phyloP scores from a whole-genome alignment of 2,329 filamentous ascomycete species.

The Elsinoe australis region DNA sequence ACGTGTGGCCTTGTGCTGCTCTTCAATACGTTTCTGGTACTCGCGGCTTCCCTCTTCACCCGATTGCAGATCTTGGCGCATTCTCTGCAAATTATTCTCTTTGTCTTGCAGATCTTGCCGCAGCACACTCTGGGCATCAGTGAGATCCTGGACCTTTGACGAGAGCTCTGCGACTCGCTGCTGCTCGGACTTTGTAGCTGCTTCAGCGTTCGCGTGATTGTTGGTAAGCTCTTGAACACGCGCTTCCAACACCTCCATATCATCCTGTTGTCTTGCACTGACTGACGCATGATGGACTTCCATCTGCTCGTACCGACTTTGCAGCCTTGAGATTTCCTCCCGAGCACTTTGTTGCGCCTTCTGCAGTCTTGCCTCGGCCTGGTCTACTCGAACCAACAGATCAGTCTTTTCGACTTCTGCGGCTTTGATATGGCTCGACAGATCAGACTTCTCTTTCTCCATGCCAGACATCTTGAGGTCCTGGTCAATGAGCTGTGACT shows the following conservation, averaged over 20 bases:
- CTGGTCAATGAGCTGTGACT: conserved; percentile 33
- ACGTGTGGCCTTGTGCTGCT: too few species aligned
- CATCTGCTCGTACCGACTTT: conserved; percentile 36
- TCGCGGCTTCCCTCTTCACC: background rate
- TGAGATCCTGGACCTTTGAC: background rate
- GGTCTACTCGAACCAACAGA: conserved; percentile 30
- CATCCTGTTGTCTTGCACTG: conserved; percentile 40
- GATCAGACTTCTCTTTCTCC: conserved; percentile 34
- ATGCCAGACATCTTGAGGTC: conserved; percentile 33
- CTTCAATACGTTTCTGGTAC: background rate
- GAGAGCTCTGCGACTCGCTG: background rate
- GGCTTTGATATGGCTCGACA: conserved; percentile 33
- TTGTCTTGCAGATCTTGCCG: background rate
- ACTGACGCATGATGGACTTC: conserved; percentile 39
- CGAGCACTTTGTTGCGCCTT: conserved; percentile 31
- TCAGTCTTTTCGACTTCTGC: conserved; percentile 35
- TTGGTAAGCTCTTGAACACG: conserved; percentile 27
- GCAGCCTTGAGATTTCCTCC: conserved; percentile 34
- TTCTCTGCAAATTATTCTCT: background rate
- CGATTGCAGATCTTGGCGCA: background rate
- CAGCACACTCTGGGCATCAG: background rate
- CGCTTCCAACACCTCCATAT: conserved; percentile 37
- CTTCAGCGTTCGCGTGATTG: too few species aligned
- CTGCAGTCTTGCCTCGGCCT: conserved; percentile 33
- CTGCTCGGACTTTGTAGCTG: background rate